Percentiles rank a stretch among this genome's conserved stretches.
Conservation (phyloP, 1,139 yeast species). For the Suhomyces guaymorum region DNA sequence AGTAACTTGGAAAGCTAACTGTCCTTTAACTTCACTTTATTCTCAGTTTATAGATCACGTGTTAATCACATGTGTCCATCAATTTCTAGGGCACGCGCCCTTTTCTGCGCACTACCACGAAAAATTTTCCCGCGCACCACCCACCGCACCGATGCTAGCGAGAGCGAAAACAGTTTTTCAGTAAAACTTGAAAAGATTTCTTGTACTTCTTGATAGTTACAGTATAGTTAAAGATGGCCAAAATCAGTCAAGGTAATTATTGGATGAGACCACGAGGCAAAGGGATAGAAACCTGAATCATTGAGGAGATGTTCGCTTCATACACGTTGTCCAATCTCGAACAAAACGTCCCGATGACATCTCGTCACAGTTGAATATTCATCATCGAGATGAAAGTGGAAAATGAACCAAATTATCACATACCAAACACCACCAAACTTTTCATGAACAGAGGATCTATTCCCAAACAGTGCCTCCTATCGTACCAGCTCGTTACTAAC, state of each 20-base stretch:
- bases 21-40: neutral
- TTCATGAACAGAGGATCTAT: too few species aligned
- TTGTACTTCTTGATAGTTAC: slow-evolving; percentile 12
- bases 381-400: too few species aligned
- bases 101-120: slow-evolving; percentile 16
- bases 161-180: slow-evolving; percentile 12
- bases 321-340: too few species aligned
- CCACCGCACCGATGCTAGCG: slow-evolving; percentile 6
- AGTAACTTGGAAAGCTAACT: too few species aligned
- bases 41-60: neutral
- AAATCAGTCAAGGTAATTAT: slow-evolving; percentile 61
- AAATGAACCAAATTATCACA: too few species aligned
- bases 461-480: too few species aligned
- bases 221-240: slow-evolving; percentile 50
- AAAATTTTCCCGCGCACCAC: slow-evolving; percentile 14
- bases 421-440: too few species aligned
- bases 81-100: slow-evolving; percentile 27
- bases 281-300: slow-evolving; percentile 1
- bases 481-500: slow-evolving; percentile 36
- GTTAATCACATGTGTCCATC: too few species aligned
- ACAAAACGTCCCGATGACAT: too few species aligned
- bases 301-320: neutral
- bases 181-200: slow-evolving; percentile 11
- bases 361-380: too few species aligned
- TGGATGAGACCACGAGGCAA: slow-evolving; percentile 9